A percentile compares a stretch with the other conserved stretches of the same genome.
Conservation (phyloP, 2,329 filamentous ascomycete species). For the Trichoderma sp. region DNA sequence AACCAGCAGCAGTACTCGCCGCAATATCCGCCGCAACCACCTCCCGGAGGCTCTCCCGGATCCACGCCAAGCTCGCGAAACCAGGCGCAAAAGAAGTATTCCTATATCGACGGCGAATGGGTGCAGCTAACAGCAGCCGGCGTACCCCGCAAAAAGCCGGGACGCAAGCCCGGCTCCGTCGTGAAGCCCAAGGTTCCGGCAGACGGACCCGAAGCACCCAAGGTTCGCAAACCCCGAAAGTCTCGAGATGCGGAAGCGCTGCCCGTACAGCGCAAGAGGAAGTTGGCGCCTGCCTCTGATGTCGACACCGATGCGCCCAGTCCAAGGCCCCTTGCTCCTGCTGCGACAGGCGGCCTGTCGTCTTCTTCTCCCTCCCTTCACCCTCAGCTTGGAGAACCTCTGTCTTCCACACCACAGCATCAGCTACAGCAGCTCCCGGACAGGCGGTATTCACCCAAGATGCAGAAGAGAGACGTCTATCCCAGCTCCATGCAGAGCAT, state of each 20-base stretch:
- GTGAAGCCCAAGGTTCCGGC: constrained; percentile 43
- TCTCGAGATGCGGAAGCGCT: constrained; percentile 58
- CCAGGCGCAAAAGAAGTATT: constrained; percentile 32
- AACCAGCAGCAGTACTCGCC: constrained; percentile 25
- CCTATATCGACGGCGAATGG: constrained; percentile 38
- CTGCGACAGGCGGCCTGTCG: constrained; percentile 29
- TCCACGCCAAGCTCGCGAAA: constrained; percentile 16
- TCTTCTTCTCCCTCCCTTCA: constrained; percentile 27
- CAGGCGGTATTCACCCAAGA: constrained; percentile 42
- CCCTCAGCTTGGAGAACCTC: constrained; percentile 17
- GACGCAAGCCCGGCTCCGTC: constrained; percentile 59
- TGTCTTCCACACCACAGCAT: constrained; percentile 25
- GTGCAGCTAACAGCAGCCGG: constrained; percentile 56
- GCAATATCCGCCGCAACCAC: constrained; percentile 29
- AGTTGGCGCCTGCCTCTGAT: constrained; percentile 42
- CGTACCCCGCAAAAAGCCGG: constrained; percentile 60
- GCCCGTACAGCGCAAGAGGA: constrained; percentile 53
- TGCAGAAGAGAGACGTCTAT: constrained; percentile 50
- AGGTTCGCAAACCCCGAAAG: constrained; percentile 54
- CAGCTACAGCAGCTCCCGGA: constrained; percentile 29
- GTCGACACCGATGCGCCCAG: constrained; percentile 34
- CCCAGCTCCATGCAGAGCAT: constrained; percentile 55
- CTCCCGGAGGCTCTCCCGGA: constrained; percentile 23
- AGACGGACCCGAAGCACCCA: constrained; percentile 41
- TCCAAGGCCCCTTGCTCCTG: constrained; percentile 31